A percentile compares a stretch with the other conserved stretches of the same genome.
These are phyloP conservation scores for Colletotrichum graminicola DNA, from an alignment of 2,329 filamentous ascomycete genomes.

Conservation along the genomic window DNA sequence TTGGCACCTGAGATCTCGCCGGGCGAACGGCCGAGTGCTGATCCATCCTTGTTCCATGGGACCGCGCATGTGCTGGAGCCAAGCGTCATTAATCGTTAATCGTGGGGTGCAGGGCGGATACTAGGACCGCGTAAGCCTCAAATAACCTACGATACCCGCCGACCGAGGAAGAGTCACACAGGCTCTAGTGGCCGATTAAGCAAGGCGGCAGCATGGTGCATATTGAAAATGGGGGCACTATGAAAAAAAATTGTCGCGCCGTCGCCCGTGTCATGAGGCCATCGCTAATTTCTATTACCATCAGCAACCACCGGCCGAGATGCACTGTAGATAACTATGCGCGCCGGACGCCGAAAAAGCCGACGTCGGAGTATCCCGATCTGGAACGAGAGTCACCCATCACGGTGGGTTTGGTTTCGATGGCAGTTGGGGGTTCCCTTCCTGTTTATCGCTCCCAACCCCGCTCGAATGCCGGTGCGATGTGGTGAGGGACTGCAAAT, in stretches of 20 bases:
- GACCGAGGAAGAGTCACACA: conserved; percentile 27
- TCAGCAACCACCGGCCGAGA: conserved; percentile 24
- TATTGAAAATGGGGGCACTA: not conserved
- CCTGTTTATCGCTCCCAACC: conserved; percentile 8
- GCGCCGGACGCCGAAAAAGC: conserved; percentile 31
- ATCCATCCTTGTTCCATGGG: conserved; percentile 26
- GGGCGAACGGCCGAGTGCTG: conserved; percentile 37
- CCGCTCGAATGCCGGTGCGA: conserved; percentile 16
- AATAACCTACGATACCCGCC: conserved; percentile 40
- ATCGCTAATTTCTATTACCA: conserved; percentile 39
- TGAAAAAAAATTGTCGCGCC: conserved; percentile 36
- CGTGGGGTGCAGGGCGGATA: conserved; percentile 40
- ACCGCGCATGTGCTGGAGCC: conserved; percentile 32
- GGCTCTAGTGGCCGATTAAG: conserved; percentile 22
- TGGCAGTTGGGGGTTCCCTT: conserved; percentile 3
- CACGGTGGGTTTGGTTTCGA: conserved; percentile 27
- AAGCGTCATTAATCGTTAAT: conserved; percentile 40
- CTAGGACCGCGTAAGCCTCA: conserved; percentile 32
- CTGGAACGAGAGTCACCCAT: conserved; percentile 27
- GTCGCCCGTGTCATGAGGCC: conserved; percentile 3
- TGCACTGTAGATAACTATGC: conserved; percentile 13
- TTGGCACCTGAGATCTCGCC: conserved; percentile 37
- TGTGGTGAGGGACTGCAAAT: conserved; percentile 10
- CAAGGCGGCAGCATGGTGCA: conserved; percentile 18
- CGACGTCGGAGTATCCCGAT: conserved; percentile 38